A percentile compares a stretch with the other conserved stretches of the same genome.
Evolutionary conservation across 176 grass and related monocot species (phyloP).

Genomic region (Phyllostachys edulis): DNA sequence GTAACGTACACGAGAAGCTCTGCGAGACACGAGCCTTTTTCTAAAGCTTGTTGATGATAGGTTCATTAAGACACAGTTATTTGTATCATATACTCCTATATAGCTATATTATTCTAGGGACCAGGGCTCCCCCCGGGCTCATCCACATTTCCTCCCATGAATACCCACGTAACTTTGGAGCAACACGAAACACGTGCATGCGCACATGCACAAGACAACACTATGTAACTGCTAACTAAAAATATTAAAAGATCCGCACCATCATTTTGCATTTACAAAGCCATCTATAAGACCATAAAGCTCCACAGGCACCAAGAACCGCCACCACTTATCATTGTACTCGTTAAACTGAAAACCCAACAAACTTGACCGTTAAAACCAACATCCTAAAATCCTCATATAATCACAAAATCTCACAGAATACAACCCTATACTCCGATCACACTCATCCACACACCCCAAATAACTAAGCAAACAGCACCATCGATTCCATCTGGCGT

Average conservation of each 20-base stretch:
- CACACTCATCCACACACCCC: background rate
- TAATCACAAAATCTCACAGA: background rate
- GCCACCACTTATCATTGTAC: background rate
- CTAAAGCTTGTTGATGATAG: background rate
- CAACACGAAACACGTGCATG: background rate
- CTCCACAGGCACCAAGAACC: background rate
- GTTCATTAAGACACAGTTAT: background rate
- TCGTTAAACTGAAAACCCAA: background rate
- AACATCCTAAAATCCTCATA: background rate
- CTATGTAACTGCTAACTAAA: background rate
- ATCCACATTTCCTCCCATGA: background rate
- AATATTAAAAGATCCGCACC: background rate
- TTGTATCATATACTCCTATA: background rate
- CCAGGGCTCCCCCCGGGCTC: background rate
- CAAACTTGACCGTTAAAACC: background rate
- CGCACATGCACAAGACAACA: background rate
- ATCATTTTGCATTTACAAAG: background rate
- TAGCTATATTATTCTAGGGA: background rate
- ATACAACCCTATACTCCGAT: background rate
- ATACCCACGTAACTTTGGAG: background rate
- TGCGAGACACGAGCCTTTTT: background rate
- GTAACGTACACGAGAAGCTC: background rate
- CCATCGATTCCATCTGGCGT: background rate
- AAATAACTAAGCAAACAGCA: slow-evolving; percentile 2
- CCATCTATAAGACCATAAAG: background rate